These are phyloP conservation scores for Diutina neorugosa DNA, from an alignment of 1,139 yeast species.

Conservation along the genomic window DNA sequence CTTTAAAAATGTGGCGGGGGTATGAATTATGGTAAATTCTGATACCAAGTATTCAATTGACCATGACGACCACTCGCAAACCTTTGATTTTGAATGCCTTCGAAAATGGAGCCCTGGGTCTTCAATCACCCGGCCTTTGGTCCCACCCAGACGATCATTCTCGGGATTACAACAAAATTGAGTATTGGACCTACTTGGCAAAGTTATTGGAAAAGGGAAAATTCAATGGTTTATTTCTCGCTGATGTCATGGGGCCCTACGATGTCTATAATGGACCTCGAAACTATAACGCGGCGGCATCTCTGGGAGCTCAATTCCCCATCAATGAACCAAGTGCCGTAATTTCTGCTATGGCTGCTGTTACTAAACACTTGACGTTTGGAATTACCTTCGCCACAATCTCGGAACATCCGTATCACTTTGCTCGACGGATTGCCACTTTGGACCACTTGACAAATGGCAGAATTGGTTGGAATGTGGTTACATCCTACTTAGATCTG, in stretches of 20 bases:
- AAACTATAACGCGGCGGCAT: slow-evolving; percentile 20
- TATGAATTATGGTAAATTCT: too few relatives aligned
- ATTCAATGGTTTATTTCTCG: too few relatives aligned
- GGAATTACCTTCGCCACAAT: slow-evolving; percentile 33
- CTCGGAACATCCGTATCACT: slow-evolving; percentile 33
- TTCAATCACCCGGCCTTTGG: slow-evolving; percentile 23
- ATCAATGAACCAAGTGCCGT: slow-evolving; percentile 29
- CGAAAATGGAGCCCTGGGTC: too few relatives aligned
- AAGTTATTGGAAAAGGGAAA: slow-evolving; percentile 4
- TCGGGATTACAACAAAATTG: slow-evolving; percentile 12
- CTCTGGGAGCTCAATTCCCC: slow-evolving; percentile 31
- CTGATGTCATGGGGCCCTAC: slow-evolving; percentile 25
- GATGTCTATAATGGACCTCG: slow-evolving; percentile 23
- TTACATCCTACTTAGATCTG: slow-evolving; percentile 27
- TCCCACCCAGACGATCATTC: too few relatives aligned
- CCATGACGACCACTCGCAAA: too few relatives aligned
- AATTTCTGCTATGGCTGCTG: slow-evolving; percentile 29
- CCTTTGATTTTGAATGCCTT: background rate
- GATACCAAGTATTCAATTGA: too few relatives aligned
- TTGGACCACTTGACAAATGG: slow-evolving; percentile 31
- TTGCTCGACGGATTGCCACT: slow-evolving; percentile 31
- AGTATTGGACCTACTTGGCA: too few relatives aligned
- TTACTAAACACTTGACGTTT: slow-evolving; percentile 25
- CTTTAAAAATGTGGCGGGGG: too few relatives aligned
- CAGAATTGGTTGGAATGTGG: slow-evolving; percentile 34